A percentile compares a stretch with the other conserved stretches of the same genome.
These are phyloP conservation scores for Cucurbitaria berberidis DNA, from an alignment of 2,329 filamentous ascomycete species.

Conservation along the genomic window DNA sequence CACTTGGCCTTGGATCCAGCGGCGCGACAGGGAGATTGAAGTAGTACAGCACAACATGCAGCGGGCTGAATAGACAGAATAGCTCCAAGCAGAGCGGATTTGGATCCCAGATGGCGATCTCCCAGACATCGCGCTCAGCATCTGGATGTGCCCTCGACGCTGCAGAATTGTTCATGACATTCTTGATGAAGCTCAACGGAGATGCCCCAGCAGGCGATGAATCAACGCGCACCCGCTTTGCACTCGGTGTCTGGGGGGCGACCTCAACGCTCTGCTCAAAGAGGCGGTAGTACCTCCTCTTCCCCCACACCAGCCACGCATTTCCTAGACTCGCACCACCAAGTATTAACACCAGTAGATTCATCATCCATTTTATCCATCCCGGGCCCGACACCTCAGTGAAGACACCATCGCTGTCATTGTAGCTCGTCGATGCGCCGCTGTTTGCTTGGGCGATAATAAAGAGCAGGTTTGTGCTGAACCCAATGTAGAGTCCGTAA, in stretches of 20 bases:
- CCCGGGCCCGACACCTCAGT: constrained; percentile 59
- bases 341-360: constrained; percentile 73
- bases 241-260: constrained; percentile 79
- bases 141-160: constrained; percentile 85
- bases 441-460: constrained; percentile 83
- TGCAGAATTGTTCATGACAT: constrained; percentile 71
- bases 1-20: constrained; percentile 80
- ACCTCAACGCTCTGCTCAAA: constrained; percentile 86
- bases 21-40: constrained; percentile 80
- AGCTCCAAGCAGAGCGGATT: constrained; percentile 80
- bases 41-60: constrained; percentile 89
- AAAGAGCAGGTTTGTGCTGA: constrained; percentile 79
- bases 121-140: constrained; percentile 87
- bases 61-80: constrained; percentile 90
- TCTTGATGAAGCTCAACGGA: constrained; percentile 76
- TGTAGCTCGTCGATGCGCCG: constrained; percentile 54
- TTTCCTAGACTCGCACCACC: constrained; percentile 73
- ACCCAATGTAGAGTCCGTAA: constrained; percentile 76
- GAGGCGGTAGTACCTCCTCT: constrained; percentile 84
- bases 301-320: constrained; percentile 79
- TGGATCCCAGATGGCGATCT: constrained; percentile 92
- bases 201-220: constrained; percentile 80
- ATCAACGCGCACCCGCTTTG: constrained; percentile 85
- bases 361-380: constrained; percentile 71
- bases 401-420: constrained; percentile 79